Conservation (phyloP, 2,329 filamentous ascomycete genomes). For the Pyrenophora seminiperda region DNA sequence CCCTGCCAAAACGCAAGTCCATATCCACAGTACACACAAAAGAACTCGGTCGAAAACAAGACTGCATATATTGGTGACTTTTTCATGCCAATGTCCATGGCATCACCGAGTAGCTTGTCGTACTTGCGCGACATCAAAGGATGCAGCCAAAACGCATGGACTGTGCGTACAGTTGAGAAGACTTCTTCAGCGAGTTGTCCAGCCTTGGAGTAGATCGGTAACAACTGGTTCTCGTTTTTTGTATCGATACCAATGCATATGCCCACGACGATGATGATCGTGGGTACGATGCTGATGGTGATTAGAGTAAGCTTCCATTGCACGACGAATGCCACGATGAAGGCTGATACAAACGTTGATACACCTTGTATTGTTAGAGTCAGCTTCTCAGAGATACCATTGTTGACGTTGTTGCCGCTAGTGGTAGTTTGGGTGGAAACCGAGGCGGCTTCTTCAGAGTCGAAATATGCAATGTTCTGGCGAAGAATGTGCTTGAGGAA, state of each 20-base stretch:
- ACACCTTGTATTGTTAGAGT: slow-evolving; percentile 52
- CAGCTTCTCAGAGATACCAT: slow-evolving; percentile 68
- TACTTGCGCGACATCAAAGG: slow-evolving; percentile 52
- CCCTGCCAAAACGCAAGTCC: slow-evolving; percentile 58
- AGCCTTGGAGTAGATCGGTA: slow-evolving; percentile 52
- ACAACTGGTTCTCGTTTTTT: slow-evolving; percentile 45
- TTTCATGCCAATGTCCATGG: slow-evolving; percentile 53
- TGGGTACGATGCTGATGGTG: slow-evolving; percentile 55
- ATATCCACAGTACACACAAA: slow-evolving; percentile 50
- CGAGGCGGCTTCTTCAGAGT: slow-evolving; percentile 89
- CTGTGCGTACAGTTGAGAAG: slow-evolving; percentile 56
- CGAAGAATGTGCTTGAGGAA: slow-evolving; percentile 68
- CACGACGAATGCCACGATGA: slow-evolving; percentile 87
- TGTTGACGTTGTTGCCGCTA: slow-evolving; percentile 91
- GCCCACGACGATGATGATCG: slow-evolving; percentile 43
- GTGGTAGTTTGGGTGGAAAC: slow-evolving; percentile 93
- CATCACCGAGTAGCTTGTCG: slow-evolving; percentile 50
- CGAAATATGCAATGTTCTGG: slow-evolving; percentile 55
- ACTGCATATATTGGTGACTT: slow-evolving; percentile 53
- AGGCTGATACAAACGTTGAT: slow-evolving; percentile 73
- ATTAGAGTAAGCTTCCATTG: slow-evolving; percentile 95
- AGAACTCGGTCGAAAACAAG: slow-evolving; percentile 52
- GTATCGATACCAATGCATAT: slow-evolving; percentile 44
- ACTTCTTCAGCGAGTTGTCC: slow-evolving; percentile 58
- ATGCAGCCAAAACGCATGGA: slow-evolving; percentile 55